Conservation (phyloP, 2,329 filamentous ascomycete genomes). For the Neonectria neomacrospora region DNA sequence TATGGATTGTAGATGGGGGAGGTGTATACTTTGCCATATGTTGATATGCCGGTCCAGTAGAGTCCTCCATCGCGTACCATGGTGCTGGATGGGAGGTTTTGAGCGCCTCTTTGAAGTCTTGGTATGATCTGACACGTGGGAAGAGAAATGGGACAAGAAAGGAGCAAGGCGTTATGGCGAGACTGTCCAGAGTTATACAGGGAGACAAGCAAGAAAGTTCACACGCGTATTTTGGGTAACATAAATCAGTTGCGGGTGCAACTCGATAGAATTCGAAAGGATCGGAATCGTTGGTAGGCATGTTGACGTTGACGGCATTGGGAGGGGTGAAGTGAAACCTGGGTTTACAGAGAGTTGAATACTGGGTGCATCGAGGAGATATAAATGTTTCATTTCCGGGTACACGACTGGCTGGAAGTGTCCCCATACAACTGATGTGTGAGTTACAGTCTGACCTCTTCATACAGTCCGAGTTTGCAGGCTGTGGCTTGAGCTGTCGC, state of each 20-base stretch:
- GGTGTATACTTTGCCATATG: background rate
- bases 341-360: background rate
- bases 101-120: background rate
- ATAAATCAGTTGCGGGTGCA: background rate
- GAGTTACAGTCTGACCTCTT: too few relatives aligned
- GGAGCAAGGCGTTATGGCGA: background rate
- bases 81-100: background rate
- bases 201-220: background rate
- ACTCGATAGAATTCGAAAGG: background rate
- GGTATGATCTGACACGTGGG: background rate
- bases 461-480: too few relatives aligned
- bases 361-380: background rate
- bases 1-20: too few relatives aligned
- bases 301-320: background rate
- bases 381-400: background rate
- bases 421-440: too few relatives aligned
- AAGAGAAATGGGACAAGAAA: background rate
- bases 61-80: background rate
- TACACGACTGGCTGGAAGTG: too few relatives aligned
- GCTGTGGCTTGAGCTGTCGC: too few relatives aligned
- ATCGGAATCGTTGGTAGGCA: background rate
- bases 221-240: background rate
- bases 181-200: background rate
- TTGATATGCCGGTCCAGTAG: background rate
- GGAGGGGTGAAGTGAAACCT: rapidly evolving